These are phyloP conservation scores for Yamadazyma triangularis DNA, from an alignment of 1,139 yeast genomes.

Conservation along the genomic window DNA sequence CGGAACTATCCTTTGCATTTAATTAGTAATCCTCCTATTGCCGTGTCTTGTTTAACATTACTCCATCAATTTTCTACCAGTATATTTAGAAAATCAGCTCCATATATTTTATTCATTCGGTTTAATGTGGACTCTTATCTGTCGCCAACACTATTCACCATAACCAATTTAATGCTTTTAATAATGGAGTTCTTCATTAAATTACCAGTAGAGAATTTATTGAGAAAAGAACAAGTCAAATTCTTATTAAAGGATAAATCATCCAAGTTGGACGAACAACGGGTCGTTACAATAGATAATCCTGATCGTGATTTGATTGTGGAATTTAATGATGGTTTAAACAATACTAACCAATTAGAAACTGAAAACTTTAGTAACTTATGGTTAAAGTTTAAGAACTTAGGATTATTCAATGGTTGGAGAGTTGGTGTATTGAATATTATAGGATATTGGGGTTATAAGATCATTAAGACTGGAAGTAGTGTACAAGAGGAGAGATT, in stretches of 20 bases:
- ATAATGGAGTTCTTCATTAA: conserved; percentile 66
- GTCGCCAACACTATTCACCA: conserved; percentile 55
- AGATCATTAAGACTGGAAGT: conserved; percentile 51
- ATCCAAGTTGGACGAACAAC: conserved; percentile 21
- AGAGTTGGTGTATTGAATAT: conserved; percentile 76
- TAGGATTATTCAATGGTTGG: conserved; percentile 83
- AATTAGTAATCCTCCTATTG: conserved; percentile 52
- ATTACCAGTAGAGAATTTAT: conserved; percentile 82
- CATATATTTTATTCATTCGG: conserved; percentile 61
- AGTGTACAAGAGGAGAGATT: conserved; percentile 39
- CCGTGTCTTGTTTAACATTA: conserved; percentile 48
- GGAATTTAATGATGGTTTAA: conserved; percentile 29
- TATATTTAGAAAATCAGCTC: conserved; percentile 65
- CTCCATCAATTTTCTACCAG: conserved; percentile 61
- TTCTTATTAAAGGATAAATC: conserved; percentile 47
- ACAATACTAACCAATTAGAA: conserved; percentile 7
- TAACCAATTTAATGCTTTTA: conserved; percentile 52
- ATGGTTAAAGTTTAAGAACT: conserved; percentile 18
- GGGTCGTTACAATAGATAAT: conserved; percentile 36
- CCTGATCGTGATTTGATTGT: conserved; percentile 50
- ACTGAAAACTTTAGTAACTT: conserved; percentile 9
- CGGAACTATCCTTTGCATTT: conserved; percentile 35
- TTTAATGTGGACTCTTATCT: conserved; percentile 68
- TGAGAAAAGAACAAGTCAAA: conserved; percentile 77
- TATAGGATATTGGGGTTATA: conserved; percentile 80